A percentile compares a stretch with the other conserved stretches of the same genome.
These are phyloP conservation scores for Diddensiella transvaalensis DNA, from an alignment of 805 yeast genomes.

Conservation along the genomic window DNA sequence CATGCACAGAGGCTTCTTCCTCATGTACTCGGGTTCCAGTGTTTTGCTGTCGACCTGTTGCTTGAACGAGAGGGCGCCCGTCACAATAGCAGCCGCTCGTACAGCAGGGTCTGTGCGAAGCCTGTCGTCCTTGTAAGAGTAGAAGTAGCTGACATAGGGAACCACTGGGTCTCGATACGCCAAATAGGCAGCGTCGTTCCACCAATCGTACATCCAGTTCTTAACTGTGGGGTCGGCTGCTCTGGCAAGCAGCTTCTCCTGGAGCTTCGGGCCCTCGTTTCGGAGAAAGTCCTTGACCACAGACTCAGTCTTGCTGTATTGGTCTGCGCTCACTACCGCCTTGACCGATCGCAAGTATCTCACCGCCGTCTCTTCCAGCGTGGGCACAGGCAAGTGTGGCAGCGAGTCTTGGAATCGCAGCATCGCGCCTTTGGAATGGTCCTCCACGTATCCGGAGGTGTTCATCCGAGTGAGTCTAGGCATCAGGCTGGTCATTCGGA, in stretches of 20 bases:
- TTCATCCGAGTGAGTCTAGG: conserved; percentile 21
- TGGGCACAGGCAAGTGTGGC: conserved; percentile 87
- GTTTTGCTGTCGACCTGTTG: conserved; percentile 63
- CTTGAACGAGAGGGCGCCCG: conserved; percentile 66
- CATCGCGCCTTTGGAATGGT: conserved; percentile 56
- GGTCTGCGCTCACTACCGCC: conserved; percentile 55
- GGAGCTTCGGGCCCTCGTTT: conserved; percentile 66
- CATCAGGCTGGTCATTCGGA: conserved; percentile 4
- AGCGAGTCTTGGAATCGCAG: conserved; percentile 67
- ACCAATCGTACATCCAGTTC: conserved; percentile 87
- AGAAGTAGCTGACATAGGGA: conserved; percentile 90
- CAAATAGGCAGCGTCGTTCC: conserved; percentile 93
- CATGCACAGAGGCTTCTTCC: conserved; percentile 88
- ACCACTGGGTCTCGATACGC: conserved; percentile 91
- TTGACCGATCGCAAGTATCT: conserved; percentile 68
- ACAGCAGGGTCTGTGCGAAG: conserved; percentile 34
- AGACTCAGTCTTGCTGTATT: conserved; percentile 49
- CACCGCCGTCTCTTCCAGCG: conserved; percentile 62
- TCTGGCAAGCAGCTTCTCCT: conserved; percentile 55
- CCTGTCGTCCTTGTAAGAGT: conserved; percentile 66
- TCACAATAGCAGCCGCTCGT: conserved; percentile 73
- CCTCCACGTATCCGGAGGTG: conserved; percentile 36
- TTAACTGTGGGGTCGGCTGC: conserved; percentile 54
- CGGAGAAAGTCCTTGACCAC: conserved; percentile 63
- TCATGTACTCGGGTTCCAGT: conserved; percentile 74